phyloP scores from a whole-genome alignment of 108 stramenopile species.

The Parietichytrium sp. region DNA sequence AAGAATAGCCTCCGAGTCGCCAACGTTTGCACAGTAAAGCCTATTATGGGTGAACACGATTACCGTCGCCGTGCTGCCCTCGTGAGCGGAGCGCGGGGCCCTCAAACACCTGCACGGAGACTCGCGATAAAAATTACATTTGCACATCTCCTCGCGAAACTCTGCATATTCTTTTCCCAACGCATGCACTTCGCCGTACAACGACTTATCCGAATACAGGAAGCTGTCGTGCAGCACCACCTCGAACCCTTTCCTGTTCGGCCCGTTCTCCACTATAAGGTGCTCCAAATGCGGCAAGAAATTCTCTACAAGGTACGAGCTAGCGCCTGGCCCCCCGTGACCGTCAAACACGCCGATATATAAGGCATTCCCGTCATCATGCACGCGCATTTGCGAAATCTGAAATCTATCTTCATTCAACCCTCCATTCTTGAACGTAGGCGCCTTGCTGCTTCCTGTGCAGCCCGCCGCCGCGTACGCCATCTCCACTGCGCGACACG shows the following conservation, averaged over 20 bases:
- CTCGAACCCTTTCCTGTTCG: background rate
- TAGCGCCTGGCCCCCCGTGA: conserved; percentile 13
- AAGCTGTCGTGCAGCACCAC: conserved; percentile 8
- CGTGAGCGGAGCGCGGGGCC: conserved; percentile 32
- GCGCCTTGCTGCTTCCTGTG: conserved; percentile 1
- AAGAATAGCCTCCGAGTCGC: conserved; percentile 8
- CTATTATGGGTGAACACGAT: background rate
- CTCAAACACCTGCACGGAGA: conserved; percentile 21
- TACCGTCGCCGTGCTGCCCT: conserved; percentile 8
- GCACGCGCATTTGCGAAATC: background rate
- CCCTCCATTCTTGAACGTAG: conserved; percentile 19
- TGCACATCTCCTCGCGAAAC: background rate
- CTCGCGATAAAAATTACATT: conserved; percentile 25
- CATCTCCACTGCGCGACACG: too few relatives aligned
- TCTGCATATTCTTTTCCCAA: background rate
- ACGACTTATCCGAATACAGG: background rate
- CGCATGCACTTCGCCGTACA: background rate
- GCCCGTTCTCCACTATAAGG: background rate
- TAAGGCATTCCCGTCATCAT: background rate
- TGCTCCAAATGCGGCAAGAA: background rate
- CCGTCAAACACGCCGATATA: conserved; percentile 34
- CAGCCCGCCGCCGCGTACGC: conserved; percentile 30
- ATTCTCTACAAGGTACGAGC: conserved; percentile 3
- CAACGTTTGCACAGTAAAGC: conserved; percentile 28
- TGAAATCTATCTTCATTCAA: conserved; percentile 20